Conservation (phyloP, 2,329 filamentous ascomycete species). For the Colletotrichum sp. region DNA sequence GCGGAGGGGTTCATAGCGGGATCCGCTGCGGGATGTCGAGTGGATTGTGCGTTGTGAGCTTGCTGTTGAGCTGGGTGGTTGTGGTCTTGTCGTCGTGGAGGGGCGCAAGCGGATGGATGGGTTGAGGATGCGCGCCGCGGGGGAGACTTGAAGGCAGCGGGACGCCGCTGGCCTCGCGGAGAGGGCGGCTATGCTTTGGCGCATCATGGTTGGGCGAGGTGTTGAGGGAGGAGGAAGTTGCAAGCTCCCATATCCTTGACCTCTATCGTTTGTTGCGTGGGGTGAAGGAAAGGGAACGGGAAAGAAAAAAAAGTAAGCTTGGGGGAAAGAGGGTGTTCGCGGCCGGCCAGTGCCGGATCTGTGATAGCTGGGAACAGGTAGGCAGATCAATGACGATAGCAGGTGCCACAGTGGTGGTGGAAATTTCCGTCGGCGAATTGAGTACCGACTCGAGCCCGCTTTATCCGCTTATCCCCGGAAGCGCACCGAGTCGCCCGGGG, state of each 20-base stretch:
- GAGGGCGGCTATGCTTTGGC: constrained; percentile 29
- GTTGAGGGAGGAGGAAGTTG: background rate
- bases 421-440: constrained; percentile 13
- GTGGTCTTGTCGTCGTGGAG: background rate
- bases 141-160: background rate
- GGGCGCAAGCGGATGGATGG: background rate
- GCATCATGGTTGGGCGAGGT: constrained; percentile 27
- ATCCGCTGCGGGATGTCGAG: constrained; percentile 47
- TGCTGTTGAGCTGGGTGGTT: background rate
- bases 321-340: background rate
- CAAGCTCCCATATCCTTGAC: background rate
- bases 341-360: background rate
- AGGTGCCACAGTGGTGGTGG: background rate
- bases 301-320: background rate
- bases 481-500: background rate
- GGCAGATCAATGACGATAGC: constrained; percentile 13
- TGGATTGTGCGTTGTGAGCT: background rate
- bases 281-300: background rate
- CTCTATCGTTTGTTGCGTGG: background rate
- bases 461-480: constrained; percentile 15
- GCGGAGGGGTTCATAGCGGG: constrained; percentile 67
- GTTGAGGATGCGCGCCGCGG: background rate
- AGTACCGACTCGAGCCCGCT: background rate
- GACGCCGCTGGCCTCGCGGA: constrained; percentile 21
- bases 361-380: background rate